Percentiles rank a stretch among this genome's conserved stretches.
phyloP scores from a whole-genome alignment of 768 basidiomycete species.

The Leccinellum rugosiceps region DNA sequence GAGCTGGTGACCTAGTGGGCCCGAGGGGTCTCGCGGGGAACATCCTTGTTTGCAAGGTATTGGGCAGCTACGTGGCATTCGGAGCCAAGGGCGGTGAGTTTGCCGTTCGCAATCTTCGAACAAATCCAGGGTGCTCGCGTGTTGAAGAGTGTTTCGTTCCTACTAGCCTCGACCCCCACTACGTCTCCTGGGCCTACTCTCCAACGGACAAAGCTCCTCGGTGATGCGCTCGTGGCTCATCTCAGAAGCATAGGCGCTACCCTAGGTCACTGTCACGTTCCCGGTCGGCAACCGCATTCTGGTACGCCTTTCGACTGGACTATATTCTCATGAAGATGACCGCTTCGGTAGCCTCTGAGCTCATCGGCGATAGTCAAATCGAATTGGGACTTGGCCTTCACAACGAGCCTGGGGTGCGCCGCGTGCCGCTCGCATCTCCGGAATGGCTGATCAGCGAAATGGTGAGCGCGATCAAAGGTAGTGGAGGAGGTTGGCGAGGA shows the following conservation, averaged over 20 bases:
- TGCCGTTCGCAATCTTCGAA: conserved; percentile 18
- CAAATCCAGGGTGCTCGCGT: background rate
- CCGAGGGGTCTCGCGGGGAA: conserved; percentile 48
- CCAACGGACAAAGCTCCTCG: conserved; percentile 25
- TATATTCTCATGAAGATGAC: background rate
- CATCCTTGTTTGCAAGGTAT: conserved; percentile 53
- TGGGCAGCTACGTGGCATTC: conserved; percentile 43
- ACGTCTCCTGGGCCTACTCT: conserved; percentile 9
- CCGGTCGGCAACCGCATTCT: conserved; percentile 34
- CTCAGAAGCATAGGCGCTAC: conserved; percentile 38
- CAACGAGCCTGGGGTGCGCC: conserved; percentile 46
- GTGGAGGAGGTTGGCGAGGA: conserved; percentile 14
- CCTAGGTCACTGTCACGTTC: conserved; percentile 57
- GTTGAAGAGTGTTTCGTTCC: background rate
- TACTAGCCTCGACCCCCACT: background rate
- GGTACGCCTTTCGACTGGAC: background rate
- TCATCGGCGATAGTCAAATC: conserved; percentile 7
- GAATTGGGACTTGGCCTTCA: conserved; percentile 55
- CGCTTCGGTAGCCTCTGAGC: conserved; percentile 1
- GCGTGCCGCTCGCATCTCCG: conserved; percentile 17
- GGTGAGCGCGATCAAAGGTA: conserved; percentile 20
- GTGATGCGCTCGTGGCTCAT: conserved; percentile 31
- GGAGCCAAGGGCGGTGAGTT: conserved; percentile 34
- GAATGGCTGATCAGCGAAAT: conserved; percentile 30
- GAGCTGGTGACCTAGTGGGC: conserved; percentile 37